These are phyloP conservation scores for Beauveria scarabaeidicola DNA, from an alignment of 2,329 filamentous ascomycete species.

Conservation along the genomic window DNA sequence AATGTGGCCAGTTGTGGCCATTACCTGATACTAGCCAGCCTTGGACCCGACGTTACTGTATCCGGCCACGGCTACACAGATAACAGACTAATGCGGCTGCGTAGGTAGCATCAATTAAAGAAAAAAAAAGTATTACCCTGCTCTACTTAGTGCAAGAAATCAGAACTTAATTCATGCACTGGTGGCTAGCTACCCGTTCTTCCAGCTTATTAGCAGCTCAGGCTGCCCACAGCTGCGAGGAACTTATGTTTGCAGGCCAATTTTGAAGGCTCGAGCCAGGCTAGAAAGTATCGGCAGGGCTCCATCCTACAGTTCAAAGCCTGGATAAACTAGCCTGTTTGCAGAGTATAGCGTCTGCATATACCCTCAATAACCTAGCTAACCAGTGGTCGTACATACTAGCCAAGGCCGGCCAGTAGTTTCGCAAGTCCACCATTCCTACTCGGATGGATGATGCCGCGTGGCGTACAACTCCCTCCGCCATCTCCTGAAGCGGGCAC, in stretches of 20 bases:
- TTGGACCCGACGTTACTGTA: too few relatives aligned
- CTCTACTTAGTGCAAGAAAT: too few relatives aligned
- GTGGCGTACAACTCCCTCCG: conserved; percentile 2
- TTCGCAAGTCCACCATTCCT: background rate
- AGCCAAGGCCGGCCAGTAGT: background rate
- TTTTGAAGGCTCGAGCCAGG: background rate
- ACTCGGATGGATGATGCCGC: conserved; percentile 7
- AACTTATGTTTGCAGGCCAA: background rate
- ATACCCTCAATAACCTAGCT: background rate
- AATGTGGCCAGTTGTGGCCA: background rate
- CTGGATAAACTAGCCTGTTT: background rate
- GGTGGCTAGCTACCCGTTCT: too few relatives aligned
- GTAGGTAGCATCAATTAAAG: too few relatives aligned
- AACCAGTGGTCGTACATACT: background rate
- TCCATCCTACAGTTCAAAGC: background rate
- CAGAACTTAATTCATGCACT: background rate
- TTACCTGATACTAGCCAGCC: background rate
- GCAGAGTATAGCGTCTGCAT: background rate
- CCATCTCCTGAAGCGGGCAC: conserved; percentile 1
- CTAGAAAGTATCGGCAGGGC: background rate
- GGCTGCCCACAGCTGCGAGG: background rate
- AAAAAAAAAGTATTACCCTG: too few relatives aligned
- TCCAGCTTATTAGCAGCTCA: background rate
- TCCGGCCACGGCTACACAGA: too few relatives aligned
- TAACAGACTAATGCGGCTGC: too few relatives aligned